Percentiles rank a stretch among this genome's conserved stretches.
Conservation (phyloP, 179 eudicot genomes). For the Heliamphora pulchella region DNA sequence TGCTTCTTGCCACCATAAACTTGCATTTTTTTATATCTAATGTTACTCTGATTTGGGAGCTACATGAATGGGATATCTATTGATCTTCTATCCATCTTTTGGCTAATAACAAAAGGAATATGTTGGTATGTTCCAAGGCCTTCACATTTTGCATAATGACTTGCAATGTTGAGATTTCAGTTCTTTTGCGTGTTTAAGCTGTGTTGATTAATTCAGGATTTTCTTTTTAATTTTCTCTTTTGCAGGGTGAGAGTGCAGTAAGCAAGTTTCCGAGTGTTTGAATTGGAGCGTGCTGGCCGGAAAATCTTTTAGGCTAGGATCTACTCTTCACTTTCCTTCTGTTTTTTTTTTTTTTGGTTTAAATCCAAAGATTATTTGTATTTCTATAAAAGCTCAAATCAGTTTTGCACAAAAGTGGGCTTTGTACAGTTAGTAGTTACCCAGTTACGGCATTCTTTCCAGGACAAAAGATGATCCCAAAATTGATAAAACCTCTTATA, state of each 20-base stretch:
- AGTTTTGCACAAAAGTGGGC: neutral
- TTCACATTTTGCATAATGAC: too few species aligned
- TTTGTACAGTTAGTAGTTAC: neutral
- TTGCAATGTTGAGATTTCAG: too few species aligned
- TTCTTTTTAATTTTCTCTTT: neutral
- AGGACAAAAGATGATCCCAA: slow-evolving; percentile 7
- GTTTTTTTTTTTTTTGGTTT: neutral
- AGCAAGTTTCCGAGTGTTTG: neutral
- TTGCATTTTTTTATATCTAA: too few species aligned
- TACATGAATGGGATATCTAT: too few species aligned
- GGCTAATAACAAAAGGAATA: too few species aligned
- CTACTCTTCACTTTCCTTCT: neutral
- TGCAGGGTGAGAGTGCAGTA: slow-evolving; percentile 5
- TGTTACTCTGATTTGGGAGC: too few species aligned
- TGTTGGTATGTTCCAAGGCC: too few species aligned
- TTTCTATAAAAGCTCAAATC: neutral
- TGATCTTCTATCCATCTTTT: too few species aligned
- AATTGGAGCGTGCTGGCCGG: neutral
- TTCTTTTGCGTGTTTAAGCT: too few species aligned
- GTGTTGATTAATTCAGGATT: too few species aligned
- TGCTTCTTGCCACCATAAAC: too few species aligned
- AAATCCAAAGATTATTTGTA: neutral
- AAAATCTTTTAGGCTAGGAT: neutral
- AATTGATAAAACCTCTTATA: neutral
- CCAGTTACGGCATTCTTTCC: slow-evolving; percentile 11